These are phyloP conservation scores for Pichia cabralensis DNA, from an alignment of 805 yeast species.

Conservation along the genomic window DNA sequence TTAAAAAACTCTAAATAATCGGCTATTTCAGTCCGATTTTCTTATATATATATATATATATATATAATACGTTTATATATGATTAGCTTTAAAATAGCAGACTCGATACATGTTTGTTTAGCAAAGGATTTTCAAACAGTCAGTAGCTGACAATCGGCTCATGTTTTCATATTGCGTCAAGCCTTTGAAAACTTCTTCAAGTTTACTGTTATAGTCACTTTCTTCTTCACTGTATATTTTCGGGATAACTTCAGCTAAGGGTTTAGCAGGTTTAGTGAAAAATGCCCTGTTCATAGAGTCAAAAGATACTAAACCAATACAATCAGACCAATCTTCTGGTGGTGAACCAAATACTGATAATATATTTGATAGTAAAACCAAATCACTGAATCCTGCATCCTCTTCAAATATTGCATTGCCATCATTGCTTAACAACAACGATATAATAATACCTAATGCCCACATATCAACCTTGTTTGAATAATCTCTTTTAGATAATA, in stretches of 20 bases:
- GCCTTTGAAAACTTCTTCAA: conserved; percentile 25
- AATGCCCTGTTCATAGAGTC: conserved; percentile 23
- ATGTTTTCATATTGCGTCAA: conserved; percentile 36
- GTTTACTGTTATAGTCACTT: conserved; percentile 4
- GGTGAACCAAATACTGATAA: conserved; percentile 60
- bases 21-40: not conserved
- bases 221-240: conserved; percentile 11
- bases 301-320: conserved; percentile 29
- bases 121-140: conserved; percentile 12
- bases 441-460: conserved; percentile 56
- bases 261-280: conserved; percentile 14
- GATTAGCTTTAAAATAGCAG: too few species aligned
- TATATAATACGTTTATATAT: too few species aligned
- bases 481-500: conserved; percentile 51
- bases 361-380: conserved; percentile 45
- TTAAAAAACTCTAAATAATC: conserved; percentile 2
- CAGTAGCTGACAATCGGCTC: conserved; percentile 23
- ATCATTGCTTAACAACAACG: conserved; percentile 36
- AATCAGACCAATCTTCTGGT: conserved; percentile 34
- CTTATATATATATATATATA: not conserved
- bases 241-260: conserved; percentile 27
- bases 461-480: conserved; percentile 55
- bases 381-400: conserved; percentile 41
- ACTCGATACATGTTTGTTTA: too few species aligned
- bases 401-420: conserved; percentile 29